Percentiles rank a stretch among this genome's conserved stretches.
These are phyloP conservation scores for Venustampulla echinocandica DNA, from an alignment of 495 filamentous ascomycete species.

Conservation along the genomic window DNA sequence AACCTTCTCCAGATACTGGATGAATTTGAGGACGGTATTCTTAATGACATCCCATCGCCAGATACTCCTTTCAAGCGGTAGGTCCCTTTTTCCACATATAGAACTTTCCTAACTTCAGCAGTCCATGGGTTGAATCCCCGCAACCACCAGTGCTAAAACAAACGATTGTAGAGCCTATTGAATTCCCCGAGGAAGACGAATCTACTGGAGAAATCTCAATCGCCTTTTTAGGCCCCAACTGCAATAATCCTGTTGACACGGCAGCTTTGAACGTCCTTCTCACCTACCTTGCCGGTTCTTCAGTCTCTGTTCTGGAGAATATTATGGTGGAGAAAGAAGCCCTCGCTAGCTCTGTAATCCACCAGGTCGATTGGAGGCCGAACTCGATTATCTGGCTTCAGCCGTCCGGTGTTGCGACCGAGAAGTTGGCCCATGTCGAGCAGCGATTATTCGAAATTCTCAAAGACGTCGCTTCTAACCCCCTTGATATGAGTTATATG, in stretches of 20 bases:
- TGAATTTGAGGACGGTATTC: slow-evolving; percentile 78
- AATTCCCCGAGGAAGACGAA: slow-evolving; percentile 97
- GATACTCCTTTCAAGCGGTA: slow-evolving; percentile 65
- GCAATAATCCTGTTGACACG: slow-evolving; percentile 50
- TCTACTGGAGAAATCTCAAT: slow-evolving; percentile 78
- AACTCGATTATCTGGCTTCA: slow-evolving; percentile 74
- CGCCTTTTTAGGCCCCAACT: slow-evolving; percentile 75
- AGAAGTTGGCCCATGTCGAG: slow-evolving; percentile 75
- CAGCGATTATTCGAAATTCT: slow-evolving; percentile 77
- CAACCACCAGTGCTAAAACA: slow-evolving; percentile 61
- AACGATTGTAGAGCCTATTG: slow-evolving; percentile 63
- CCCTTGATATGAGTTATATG: slow-evolving; percentile 82
- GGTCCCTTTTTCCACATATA: neutral
- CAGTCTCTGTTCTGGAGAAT: slow-evolving; percentile 85
- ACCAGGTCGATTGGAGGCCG: slow-evolving; percentile 67
- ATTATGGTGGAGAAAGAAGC: slow-evolving; percentile 89
- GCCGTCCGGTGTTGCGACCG: slow-evolving; percentile 75
- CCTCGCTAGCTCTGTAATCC: slow-evolving; percentile 73
- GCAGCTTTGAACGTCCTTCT: slow-evolving; percentile 69
- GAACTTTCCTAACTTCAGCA: slow-evolving; percentile 18
- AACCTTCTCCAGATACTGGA: slow-evolving; percentile 75
- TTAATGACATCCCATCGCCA: slow-evolving; percentile 66
- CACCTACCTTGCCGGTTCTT: slow-evolving; percentile 82
- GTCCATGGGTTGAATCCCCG: slow-evolving; percentile 84
- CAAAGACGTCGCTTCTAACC: slow-evolving; percentile 65